A percentile compares a stretch with the other conserved stretches of the same genome.
Evolutionary conservation across 1,284 basidiomycete species (phyloP).

Genomic region (Takashimella koratensis): DNA sequence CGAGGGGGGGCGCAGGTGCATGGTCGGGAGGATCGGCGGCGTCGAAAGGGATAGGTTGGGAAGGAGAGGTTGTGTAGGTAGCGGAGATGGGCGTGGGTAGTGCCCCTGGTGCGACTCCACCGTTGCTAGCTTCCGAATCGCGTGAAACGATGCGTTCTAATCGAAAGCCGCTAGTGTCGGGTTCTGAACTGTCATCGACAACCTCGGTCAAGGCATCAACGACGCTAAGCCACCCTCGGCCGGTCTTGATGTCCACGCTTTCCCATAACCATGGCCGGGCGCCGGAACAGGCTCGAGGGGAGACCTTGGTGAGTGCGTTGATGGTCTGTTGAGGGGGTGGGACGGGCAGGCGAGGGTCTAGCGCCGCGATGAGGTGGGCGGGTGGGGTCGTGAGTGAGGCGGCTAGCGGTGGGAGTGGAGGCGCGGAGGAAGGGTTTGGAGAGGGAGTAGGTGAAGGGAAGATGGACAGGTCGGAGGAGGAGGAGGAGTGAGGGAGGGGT

Average conservation of each 20-base stretch:
- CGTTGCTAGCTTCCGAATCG: background rate
- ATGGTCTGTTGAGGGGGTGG: conserved; percentile 22
- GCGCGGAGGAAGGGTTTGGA: background rate
- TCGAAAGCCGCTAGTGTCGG: background rate
- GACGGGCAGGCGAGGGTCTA: conserved; percentile 24
- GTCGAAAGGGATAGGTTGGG: background rate
- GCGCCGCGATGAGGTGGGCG: conserved; percentile 20
- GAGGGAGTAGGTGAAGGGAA: background rate
- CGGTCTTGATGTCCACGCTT: conserved; percentile 42
- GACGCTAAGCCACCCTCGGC: conserved; percentile 48
- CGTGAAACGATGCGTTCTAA: background rate
- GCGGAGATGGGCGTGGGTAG: background rate
- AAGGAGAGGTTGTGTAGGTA: background rate
- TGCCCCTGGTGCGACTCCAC: background rate
- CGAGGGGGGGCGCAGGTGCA: background rate
- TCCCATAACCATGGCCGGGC: conserved; percentile 48
- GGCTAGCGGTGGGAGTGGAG: background rate
- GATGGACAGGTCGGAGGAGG: no score
- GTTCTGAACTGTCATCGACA: conserved; percentile 17
- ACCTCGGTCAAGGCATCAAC: conserved; percentile 48
- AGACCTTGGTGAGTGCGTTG: conserved; percentile 23
- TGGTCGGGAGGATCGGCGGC: no score
- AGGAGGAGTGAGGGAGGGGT: conserved; percentile 7
- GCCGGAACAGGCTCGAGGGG: conserved; percentile 17
- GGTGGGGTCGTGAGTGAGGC: conserved; percentile 15